Conservation (phyloP, 805 yeast species). For the Metschnikowia chrysomelidarum region DNA sequence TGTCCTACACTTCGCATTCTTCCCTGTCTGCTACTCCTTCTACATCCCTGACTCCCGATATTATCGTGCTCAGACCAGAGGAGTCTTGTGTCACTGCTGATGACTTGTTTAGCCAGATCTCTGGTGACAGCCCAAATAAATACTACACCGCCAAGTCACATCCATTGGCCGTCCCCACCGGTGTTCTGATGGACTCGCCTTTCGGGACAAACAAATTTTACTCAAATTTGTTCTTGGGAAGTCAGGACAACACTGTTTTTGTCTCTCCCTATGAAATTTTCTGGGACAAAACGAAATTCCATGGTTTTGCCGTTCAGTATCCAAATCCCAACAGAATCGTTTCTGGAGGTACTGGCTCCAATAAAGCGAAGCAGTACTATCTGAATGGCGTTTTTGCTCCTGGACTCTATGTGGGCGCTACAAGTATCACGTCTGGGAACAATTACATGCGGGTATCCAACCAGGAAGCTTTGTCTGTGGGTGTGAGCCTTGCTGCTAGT, state of each 20-base stretch:
- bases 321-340: constrained; percentile 43
- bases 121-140: constrained; percentile 42
- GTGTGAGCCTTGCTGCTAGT: constrained; percentile 19
- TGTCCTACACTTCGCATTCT: too few species aligned
- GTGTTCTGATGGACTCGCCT: constrained; percentile 44
- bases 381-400: constrained; percentile 56
- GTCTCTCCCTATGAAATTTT: constrained; percentile 67
- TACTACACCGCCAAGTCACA: constrained; percentile 47
- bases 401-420: constrained; percentile 55
- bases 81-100: not conserved
- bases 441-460: constrained; percentile 46
- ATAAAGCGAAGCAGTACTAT: constrained; percentile 45
- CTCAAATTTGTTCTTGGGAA: constrained; percentile 58
- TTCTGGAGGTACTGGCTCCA: constrained; percentile 48
- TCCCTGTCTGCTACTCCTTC: too few species aligned
- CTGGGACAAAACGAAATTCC: constrained; percentile 45
- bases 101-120: constrained; percentile 50
- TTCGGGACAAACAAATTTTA: constrained; percentile 77
- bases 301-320: constrained; percentile 65
- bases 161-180: constrained; percentile 45
- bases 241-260: constrained; percentile 54
- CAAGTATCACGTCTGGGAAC: constrained; percentile 38
- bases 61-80: not conserved
- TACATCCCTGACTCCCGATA: not conserved
- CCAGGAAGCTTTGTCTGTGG: constrained; percentile 39